phyloP scores from a whole-genome alignment of 1,139 yeast genomes.

The Protomyces inouyei region DNA sequence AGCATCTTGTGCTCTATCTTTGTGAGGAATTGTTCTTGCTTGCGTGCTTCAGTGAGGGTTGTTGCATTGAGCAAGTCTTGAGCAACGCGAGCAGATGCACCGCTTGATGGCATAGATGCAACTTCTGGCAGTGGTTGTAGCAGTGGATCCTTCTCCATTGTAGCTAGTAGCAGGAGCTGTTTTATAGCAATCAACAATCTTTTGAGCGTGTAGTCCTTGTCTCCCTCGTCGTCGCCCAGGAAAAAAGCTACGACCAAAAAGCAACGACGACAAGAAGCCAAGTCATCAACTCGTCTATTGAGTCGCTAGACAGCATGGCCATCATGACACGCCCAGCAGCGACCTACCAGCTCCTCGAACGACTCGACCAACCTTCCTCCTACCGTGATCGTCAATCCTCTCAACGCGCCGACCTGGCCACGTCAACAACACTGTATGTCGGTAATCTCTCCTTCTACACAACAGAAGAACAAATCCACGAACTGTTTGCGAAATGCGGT shows the following conservation, averaged over 20 bases:
- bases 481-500: slow-evolving; percentile 76
- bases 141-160: slow-evolving; percentile 6
- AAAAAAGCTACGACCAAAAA: too few relatives aligned
- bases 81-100: background rate
- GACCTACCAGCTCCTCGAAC: slow-evolving; percentile 3
- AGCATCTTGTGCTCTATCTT: slow-evolving; percentile 26
- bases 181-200: too few relatives aligned
- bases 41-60: slow-evolving; percentile 16
- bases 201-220: too few relatives aligned
- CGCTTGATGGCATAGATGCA: background rate
- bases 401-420: slow-evolving; percentile 10
- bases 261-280: too few relatives aligned
- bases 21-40: slow-evolving; percentile 4
- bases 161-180: background rate
- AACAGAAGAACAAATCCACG: slow-evolving; percentile 88
- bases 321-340: background rate
- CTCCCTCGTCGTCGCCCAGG: too few relatives aligned
- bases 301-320: background rate
- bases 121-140: background rate
- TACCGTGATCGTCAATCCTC: slow-evolving; percentile 24
- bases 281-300: too few relatives aligned
- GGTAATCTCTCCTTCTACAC: slow-evolving; percentile 77
- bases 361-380: slow-evolving; percentile 26
- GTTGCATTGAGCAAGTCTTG: slow-evolving; percentile 3
- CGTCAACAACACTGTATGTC: slow-evolving; percentile 69